Evolutionary conservation across 345 rosid genomes (phyloP).

Genomic region (Heritiera littoralis): DNA sequence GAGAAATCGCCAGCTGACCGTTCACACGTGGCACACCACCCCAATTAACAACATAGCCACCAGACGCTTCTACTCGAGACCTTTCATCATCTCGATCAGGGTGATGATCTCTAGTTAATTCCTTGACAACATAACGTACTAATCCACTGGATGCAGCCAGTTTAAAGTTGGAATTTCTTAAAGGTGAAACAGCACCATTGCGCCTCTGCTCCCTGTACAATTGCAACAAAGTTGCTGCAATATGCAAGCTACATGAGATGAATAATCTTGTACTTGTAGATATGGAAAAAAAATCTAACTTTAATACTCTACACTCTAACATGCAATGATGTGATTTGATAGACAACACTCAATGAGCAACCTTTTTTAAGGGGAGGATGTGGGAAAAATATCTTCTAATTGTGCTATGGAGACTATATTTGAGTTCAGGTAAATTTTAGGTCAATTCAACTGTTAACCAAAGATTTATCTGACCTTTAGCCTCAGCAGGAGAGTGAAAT

Average conservation of each 20-base stretch:
- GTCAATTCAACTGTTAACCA: conserved; percentile 12
- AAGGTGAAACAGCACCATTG: conserved; percentile 45
- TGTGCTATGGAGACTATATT: background rate
- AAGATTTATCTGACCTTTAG: conserved; percentile 60
- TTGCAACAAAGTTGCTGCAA: conserved; percentile 73
- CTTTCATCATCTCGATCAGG: conserved; percentile 92
- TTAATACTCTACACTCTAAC: background rate
- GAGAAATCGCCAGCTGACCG: conserved; percentile 87
- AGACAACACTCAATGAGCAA: background rate
- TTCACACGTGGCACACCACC: conserved; percentile 83
- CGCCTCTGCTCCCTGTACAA: conserved; percentile 68
- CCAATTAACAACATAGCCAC: conserved; percentile 83
- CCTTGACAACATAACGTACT: conserved; percentile 57
- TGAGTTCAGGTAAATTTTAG: background rate
- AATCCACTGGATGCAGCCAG: conserved; percentile 48
- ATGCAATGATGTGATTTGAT: conserved; percentile 7
- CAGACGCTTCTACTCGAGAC: conserved; percentile 81
- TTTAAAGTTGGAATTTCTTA: conserved; percentile 46
- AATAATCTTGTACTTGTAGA: conserved; percentile 13
- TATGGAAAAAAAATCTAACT: background rate
- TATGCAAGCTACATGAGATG: conserved; percentile 22
- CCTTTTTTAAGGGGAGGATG: background rate
- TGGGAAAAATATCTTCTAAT: background rate
- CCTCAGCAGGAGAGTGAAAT: conserved; percentile 76
- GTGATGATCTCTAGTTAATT: conserved; percentile 84